A percentile compares a stretch with the other conserved stretches of the same genome.
phyloP scores from a whole-genome alignment of 345 rosid genomes.

The Durio zibethinus region DNA sequence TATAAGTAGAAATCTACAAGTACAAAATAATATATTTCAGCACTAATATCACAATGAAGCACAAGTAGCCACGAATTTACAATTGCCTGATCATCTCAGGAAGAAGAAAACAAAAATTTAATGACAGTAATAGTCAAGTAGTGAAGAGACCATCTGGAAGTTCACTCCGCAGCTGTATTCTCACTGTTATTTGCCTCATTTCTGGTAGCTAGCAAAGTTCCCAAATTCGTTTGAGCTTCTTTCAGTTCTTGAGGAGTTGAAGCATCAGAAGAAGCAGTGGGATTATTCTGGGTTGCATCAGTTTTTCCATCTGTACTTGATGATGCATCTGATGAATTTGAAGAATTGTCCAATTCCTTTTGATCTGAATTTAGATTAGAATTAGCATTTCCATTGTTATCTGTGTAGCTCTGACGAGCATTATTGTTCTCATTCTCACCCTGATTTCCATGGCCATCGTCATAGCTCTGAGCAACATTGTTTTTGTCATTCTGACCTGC shows the following conservation, averaged over 20 bases:
- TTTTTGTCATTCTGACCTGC: background rate
- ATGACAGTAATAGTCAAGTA: background rate
- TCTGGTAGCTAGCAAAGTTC: slow-evolving; percentile 43
- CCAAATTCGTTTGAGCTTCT: slow-evolving; percentile 42
- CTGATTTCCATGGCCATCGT: slow-evolving; percentile 8
- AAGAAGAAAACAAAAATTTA: background rate
- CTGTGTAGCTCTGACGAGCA: slow-evolving; percentile 22
- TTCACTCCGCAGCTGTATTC: slow-evolving; percentile 51
- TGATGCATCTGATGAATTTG: slow-evolving; percentile 25
- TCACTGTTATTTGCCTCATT: slow-evolving; percentile 28
- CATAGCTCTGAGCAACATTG: slow-evolving; percentile 4
- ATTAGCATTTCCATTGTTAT: slow-evolving; percentile 20
- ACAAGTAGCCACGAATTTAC: slow-evolving; percentile 6
- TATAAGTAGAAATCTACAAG: slow-evolving; percentile 2
- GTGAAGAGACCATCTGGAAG: background rate
- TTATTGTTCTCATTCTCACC: slow-evolving; percentile 22
- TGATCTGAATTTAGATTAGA: slow-evolving; percentile 18
- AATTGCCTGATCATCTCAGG: slow-evolving; percentile 12
- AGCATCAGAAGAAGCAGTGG: slow-evolving; percentile 31
- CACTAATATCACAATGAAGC: slow-evolving; percentile 8
- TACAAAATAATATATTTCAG: background rate
- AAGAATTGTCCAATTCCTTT: slow-evolving; percentile 18
- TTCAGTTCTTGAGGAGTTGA: slow-evolving; percentile 41
- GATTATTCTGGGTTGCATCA: slow-evolving; percentile 28
- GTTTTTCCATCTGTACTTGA: slow-evolving; percentile 23